Evolutionary conservation across 1,139 yeast genomes (phyloP).

Genomic region (Nakaseomyces delphensis): DNA sequence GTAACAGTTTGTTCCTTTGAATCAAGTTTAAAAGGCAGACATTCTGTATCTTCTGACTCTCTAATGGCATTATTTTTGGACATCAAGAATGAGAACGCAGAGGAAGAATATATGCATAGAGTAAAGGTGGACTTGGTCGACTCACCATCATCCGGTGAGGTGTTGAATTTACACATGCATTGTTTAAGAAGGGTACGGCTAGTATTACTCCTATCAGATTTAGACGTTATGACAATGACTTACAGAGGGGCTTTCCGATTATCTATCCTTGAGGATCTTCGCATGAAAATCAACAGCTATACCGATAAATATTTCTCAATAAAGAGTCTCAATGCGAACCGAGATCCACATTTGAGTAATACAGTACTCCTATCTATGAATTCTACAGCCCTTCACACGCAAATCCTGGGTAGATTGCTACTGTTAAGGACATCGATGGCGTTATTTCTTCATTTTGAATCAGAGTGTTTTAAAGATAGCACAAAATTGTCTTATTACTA

Average conservation of each 20-base stretch:
- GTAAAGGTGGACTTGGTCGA: conserved; percentile 18
- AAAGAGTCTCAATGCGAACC: conserved; percentile 9
- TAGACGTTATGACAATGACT: conserved; percentile 22
- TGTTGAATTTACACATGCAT: conserved; percentile 17
- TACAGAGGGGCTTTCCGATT: conserved; percentile 19
- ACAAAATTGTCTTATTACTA: conserved; percentile 14
- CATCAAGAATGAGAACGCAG: conserved; percentile 15
- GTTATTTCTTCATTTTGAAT: conserved; percentile 20
- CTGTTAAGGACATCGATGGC: conserved; percentile 18
- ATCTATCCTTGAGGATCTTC: conserved; percentile 13
- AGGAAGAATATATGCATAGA: conserved; percentile 18
- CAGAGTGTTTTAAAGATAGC: conserved; percentile 10
- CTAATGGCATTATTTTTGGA: conserved; percentile 19
- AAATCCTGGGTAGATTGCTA: conserved; percentile 15
- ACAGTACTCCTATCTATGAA: conserved; percentile 8
- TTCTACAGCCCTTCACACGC: conserved; percentile 13
- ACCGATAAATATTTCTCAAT: conserved; percentile 17
- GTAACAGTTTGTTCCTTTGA: conserved; percentile 23
- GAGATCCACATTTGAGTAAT: background rate
- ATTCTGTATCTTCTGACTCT: conserved; percentile 15
- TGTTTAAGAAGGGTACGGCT: conserved; percentile 22
- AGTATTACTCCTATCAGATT: conserved; percentile 20
- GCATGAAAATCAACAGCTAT: conserved; percentile 12
- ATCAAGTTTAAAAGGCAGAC: conserved; percentile 25
- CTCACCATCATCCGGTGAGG: conserved; percentile 9